Percentiles rank a stretch among this genome's conserved stretches.
Evolutionary conservation across 228 moss, liverwort and hornwort genomes (phyloP).

Genomic region (Sphagnum magellanicum): DNA sequence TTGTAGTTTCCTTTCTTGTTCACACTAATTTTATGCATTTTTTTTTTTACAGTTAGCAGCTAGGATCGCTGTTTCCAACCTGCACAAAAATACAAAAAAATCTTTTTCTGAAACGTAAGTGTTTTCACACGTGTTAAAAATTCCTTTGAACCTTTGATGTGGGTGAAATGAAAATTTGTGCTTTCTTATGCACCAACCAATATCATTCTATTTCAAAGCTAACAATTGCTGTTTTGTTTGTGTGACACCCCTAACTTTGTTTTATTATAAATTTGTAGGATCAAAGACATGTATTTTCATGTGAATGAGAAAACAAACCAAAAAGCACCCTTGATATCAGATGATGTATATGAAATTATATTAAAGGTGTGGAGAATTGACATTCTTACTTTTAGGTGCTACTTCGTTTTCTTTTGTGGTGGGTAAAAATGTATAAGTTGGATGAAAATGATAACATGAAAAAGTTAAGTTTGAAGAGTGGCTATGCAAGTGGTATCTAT

Average conservation of each 20-base stretch:
- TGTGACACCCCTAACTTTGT: too few relatives aligned
- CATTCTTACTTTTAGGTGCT: too few relatives aligned
- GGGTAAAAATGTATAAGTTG: too few relatives aligned
- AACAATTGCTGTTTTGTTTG: too few relatives aligned
- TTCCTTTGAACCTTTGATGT: too few relatives aligned
- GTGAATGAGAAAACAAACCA: constrained; percentile 65
- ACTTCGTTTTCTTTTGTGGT: too few relatives aligned
- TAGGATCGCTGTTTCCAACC: constrained; percentile 89
- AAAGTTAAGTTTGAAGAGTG: too few relatives aligned
- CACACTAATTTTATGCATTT: not conserved
- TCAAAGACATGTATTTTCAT: constrained; percentile 81
- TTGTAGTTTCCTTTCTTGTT: not conserved
- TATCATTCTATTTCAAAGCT: too few relatives aligned
- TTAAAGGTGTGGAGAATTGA: constrained; percentile 35
- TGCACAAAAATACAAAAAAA: constrained; percentile 94
- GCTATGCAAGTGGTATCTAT: too few relatives aligned
- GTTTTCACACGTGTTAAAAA: not conserved
- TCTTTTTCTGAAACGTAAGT: constrained; percentile 92
- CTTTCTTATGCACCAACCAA: too few relatives aligned
- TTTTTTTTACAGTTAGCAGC: constrained; percentile 63
- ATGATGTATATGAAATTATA: constrained; percentile 67
- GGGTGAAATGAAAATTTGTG: too few relatives aligned
- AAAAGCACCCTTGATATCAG: constrained; percentile 71
- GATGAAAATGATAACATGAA: too few relatives aligned
- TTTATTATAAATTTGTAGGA: constrained; percentile 22